Base-by-base conservation (phyloP, 306 rosid genomes). In the Urtica urens region DNA sequence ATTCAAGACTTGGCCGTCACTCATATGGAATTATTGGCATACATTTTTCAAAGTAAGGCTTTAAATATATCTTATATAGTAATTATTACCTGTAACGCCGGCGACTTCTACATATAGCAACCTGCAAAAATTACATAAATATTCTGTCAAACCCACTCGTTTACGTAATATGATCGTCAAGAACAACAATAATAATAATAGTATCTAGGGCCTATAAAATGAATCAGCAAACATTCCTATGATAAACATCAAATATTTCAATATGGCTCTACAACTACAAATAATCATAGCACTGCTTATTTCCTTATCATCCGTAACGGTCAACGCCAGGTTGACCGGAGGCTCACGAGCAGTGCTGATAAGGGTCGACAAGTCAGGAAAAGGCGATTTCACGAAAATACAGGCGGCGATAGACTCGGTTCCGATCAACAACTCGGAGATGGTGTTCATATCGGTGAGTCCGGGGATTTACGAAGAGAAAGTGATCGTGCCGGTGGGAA, bases 381-480 rank as follows among this genome's bases (percentile, higher is more conserved):
- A 47, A 10, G 74, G 78, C 2, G 73, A 76, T 19, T 76, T 54
- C 59, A 22, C 9, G 44, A 76, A 45, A 33, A 59, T 76, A 50
- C 82, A 76, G 47, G 70, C 71, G 12, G 82, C 82, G 30, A 67
- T 76, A 3, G 62, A 76, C 23, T 70, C 75, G 0, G 82, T 72
- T 18, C 72, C 78, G 0, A 47, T 60, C 0, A 57, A 65, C 33
- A 76, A 76, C 61, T 15, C 1, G 14, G 78, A 76, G 59, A 67
- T 49, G 3, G 82, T 76, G 25, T 76, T 35, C 20, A 60, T 72
- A 17, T 28, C 24, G 43, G 70, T 76, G 24, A 64, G 38, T 30
- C 70, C 76, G 0, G 79, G 79, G 25, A 31, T 62, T 2, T 77
- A 77, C 34, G 38, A 21, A 55, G 83, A 72, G 49, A 69, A 72